Base-by-base conservation (phyloP, 768 basidiomycete genomes). In the Boletus speciosus region DNA sequence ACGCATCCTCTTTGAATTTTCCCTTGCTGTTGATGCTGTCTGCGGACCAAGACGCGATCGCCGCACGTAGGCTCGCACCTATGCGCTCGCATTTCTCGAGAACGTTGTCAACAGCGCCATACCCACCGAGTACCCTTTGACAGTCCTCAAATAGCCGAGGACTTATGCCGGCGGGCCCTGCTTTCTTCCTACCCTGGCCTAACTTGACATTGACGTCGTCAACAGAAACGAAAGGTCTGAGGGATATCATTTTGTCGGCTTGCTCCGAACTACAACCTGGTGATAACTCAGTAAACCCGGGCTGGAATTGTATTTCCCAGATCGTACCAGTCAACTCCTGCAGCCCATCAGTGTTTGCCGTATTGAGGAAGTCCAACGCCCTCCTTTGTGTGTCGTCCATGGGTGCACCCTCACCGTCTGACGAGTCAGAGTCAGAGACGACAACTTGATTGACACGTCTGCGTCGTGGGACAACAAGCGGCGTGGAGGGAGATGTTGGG, bases 121-220 rank as follows among this genome's bases (percentile, higher is more conserved):
- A 98, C 8, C 89, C 91, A 51, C 81, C 74, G 66, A 98, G 87
- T 61, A 97, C 89, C 38, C 83, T 78, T 51, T 83, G 82, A 68
- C 90, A 94, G 60, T 95, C 93, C 64, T 96, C 93, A 67, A 98
- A 92, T 69, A 98, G 78, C 52, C 88, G 84, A 55, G 90, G 80
- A 57, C 93, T 94, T 63, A 99, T 85, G 21, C 96, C 95, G 5
- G 76, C 79, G 9, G 86, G 83, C 9, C 86, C 85, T 3, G 84
- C 82, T 65, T 92, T 94, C 75, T 91, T 95, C 76, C 85, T 90
- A n/a, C 85, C 88, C 69, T 90, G 87, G 32, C 83, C 81, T 9
- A 98, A 79, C 70, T 89, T 95, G 41, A 66, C 66, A 43, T 82
- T 84, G 44, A 96, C 74, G 53, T 94, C 90, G 29, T 86, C 84